Evolutionary conservation across 1,284 basidiomycete genomes (phyloP), one percentile per base, ranked within the genome.

Genomic region (Pascua sp.): DNA sequence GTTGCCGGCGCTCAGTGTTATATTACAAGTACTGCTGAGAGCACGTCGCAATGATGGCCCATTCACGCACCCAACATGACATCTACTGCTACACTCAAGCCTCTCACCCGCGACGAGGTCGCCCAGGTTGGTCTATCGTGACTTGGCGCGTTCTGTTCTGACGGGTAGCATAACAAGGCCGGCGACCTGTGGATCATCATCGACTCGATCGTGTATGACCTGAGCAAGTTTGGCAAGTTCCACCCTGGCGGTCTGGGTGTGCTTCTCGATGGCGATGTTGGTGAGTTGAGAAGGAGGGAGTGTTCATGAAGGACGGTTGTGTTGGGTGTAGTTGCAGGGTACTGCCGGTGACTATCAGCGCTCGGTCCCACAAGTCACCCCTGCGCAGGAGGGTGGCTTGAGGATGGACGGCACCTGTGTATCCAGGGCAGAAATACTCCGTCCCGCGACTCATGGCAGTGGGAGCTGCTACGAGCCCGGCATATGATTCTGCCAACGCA

Each of bases 231-330:
- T 73, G 83, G 81, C 53, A 81, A 80, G 53, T 79, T 93, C 63
- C 91, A 94, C 71, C 91, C 91, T 0, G 91, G 91, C 49, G 91
- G 91, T 7, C 70, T 82, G 1, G 82, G 84, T 5, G 89, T 90
- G n/a, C 81, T 95, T 17, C 72, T 86, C 42, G 87, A 90, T 62
- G 78, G 80, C 42, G 87, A 88, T 60, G 82, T 91, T 53, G 86
- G 87, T 87, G 57, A 65, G 85, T 80, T 3, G 24, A 32, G 24
- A 32, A 32, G 24, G 24, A n/a, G n/a, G 24, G 24, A 15, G 37
- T 42, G 32, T 15, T 24, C 10, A 32, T 11, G 8, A 17, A 17
- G 24, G 24, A 32, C 24, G 24, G 24, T 32, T 32, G 24, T 32
- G 24, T 32, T 32, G 24, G 24, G 24, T 4, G 24, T 7, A 3